A percentile compares a stretch with the other conserved stretches of the same genome.
Evolutionary conservation across 2,329 filamentous ascomycete species (phyloP).

Genomic region (Dactylellina drechsleri): DNA sequence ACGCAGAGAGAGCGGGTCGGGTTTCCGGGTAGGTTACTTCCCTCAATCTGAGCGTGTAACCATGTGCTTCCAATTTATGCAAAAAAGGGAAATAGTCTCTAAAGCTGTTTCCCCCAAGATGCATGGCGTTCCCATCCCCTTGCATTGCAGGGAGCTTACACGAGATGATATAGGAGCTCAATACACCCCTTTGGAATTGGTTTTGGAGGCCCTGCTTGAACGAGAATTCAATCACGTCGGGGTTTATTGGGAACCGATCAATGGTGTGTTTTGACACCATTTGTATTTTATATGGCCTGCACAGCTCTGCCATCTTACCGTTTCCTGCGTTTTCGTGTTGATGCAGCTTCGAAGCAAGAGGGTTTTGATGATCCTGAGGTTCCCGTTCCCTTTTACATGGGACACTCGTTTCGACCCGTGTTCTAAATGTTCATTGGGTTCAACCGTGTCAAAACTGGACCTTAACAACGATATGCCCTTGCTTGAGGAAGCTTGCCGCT

Average conservation of each 20-base stretch:
- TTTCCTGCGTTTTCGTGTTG: conserved; percentile 39
- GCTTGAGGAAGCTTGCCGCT: conserved; percentile 7
- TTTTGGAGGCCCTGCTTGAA: not conserved
- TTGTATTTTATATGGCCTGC: not conserved
- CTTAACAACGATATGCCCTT: conserved; percentile 29
- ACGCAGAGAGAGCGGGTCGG: conserved; percentile 30
- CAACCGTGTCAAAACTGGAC: not conserved
- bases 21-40: conserved; percentile 33
- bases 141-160: conserved; percentile 35
- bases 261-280: not conserved
- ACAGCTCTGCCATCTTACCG: not conserved
- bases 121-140: conserved; percentile 49
- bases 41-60: conserved; percentile 33
- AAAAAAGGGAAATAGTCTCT: conserved; percentile 18
- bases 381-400: no score
- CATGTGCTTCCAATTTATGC: conserved; percentile 29
- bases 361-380: conserved; percentile 2
- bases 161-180: not conserved
- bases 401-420: conserved; percentile 19
- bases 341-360: conserved; percentile 24
- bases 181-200: not conserved
- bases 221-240: no score
- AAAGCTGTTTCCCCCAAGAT: conserved; percentile 37
- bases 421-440: not conserved
- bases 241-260: no score